A percentile compares a stretch with the other conserved stretches of the same genome.
These are phyloP conservation scores for Castanopsis chinensis DNA, from an alignment of 306 rosid species.

Conservation along the genomic window DNA sequence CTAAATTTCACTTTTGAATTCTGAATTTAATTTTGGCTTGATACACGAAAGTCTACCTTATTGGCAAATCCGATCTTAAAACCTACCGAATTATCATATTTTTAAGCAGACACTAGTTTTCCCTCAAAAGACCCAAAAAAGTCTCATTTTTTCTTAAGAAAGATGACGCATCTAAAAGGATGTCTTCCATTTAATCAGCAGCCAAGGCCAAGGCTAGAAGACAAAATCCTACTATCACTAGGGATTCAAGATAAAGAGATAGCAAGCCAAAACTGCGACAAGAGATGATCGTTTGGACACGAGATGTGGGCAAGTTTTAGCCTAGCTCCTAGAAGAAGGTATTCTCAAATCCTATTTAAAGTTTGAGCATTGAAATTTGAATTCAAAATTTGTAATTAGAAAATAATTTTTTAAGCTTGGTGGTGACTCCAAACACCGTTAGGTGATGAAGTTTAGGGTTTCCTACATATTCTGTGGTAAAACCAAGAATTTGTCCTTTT, in stretches of 20 bases:
- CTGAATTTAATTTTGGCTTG: too few relatives aligned
- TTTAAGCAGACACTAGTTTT: not conserved
- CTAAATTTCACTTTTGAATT: too few relatives aligned
- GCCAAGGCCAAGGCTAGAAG: not conserved
- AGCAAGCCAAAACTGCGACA: not conserved
- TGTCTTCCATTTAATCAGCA: not conserved
- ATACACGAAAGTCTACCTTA: too few relatives aligned
- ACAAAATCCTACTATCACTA: not conserved
- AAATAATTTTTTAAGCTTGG: too few relatives aligned
- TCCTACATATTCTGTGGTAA: too few relatives aligned
- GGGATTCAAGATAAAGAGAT: not conserved
- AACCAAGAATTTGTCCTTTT: too few relatives aligned
- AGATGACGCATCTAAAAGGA: not conserved
- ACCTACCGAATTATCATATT: not conserved
- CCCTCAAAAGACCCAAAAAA: accelerated
- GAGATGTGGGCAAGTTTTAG: not conserved
- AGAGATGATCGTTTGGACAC: not conserved
- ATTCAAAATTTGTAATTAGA: too few relatives aligned
- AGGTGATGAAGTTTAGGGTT: too few relatives aligned
- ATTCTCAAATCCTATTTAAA: not conserved
- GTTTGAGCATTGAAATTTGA: not conserved
- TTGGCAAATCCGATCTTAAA: not conserved
- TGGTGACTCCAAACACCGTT: too few relatives aligned
- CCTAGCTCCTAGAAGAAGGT: not conserved
- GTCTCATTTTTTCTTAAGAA: not conserved